Evolutionary conservation across 805 yeast species (phyloP), one percentile per base, ranked within the genome.

Genomic region (Monosporozyma servazzii): DNA sequence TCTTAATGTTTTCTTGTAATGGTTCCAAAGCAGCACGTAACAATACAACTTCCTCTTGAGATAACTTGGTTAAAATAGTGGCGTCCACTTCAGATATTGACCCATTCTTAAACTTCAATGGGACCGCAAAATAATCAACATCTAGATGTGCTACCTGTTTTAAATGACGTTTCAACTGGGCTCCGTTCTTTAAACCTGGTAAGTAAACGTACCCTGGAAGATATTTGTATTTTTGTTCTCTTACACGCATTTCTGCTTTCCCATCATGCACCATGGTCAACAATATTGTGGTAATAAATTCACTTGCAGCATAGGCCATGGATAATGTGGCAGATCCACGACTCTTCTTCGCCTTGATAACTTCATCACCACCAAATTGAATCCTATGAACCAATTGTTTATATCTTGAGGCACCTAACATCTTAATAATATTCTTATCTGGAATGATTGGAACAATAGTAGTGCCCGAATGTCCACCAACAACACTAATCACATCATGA

Each of bases 281-380:
- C 68, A 86, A 74, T 52, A 86, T 79, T 48, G 43, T 48, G 63
- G 79, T 80, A 49, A 88, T 84, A 60, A 86, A 80, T 66, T 81
- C 79, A 66, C 82, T 86, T 63, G 90, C 91, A 45, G 91, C 90
- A 64, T 82, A 84, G 53, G 91, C 91, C 93, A 86, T 86, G 31
- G 91, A 85, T 63, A 86, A 73, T 46, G 93, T 86, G 51, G 91
- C 91, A 36, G 90, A 84, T 55, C 93, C 93, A 52, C 85, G 82
- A 68, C 93, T 91, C 60, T 81, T 77, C 72, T 86, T 86, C 58
- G 91, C 91, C 71, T 84, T 81, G 61, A 86, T 91, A 59, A 85
- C 89, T 74, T 85, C 93, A 68, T 85, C 93, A 75, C 93, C 93
- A 71, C 90, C 93, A 63, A 81, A 85, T 72, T 86, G 91, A 58